Evolutionary conservation across 208 protist species (phyloP), one percentile per base, ranked within the genome.

Genomic region (Leishmania braziliensis): DNA sequence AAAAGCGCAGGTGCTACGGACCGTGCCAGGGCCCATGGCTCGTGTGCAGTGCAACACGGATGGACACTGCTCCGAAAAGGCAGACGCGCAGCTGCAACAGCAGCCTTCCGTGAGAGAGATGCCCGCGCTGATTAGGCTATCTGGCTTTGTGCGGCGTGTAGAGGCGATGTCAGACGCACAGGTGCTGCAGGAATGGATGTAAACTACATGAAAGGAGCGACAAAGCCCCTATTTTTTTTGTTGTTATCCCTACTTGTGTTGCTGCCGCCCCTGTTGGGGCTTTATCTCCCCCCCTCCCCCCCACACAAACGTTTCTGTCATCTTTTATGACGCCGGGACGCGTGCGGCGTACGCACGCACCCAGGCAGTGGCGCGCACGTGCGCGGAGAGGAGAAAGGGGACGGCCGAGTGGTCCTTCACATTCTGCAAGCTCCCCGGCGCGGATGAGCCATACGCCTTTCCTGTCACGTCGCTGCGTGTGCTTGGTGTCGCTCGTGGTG

Each of bases 61-160:
- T 26, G 43, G 50, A 20, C 71, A 3, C 10, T 14, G 33, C 5
- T 3, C 51, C 51, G n/a, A 0, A 9, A 29, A 56, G 23, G 53
- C 10, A 43, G 51, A 58, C 72, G 33, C 10, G 29, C 74, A 36
- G 48, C 9, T 29, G 56, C 74, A 50, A 29, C 56, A 36, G 8
- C 74, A 50, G 8, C 77, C 78, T 8, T 82, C 82, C 12, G n/a
- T 56, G 12, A 88, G 78, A 43, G 56, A 81, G 54, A 80, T 78
- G 56, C 78, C 82, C 20, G 70, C 84, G 18, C 60, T 93, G 0
- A 71, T 84, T 36, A 83, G 86, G 16, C 20, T 94, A 10, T 86
- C 83, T 46, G 84, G 72, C 29, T 77, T 96, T 71, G 85, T 96
- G 66, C 83, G 90, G 5, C 85, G 87, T 1, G 80, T 95, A 43